Evolutionary conservation across 2,329 filamentous ascomycete species (phyloP).

Genomic region (Teratosphaeriaceae sp.): DNA sequence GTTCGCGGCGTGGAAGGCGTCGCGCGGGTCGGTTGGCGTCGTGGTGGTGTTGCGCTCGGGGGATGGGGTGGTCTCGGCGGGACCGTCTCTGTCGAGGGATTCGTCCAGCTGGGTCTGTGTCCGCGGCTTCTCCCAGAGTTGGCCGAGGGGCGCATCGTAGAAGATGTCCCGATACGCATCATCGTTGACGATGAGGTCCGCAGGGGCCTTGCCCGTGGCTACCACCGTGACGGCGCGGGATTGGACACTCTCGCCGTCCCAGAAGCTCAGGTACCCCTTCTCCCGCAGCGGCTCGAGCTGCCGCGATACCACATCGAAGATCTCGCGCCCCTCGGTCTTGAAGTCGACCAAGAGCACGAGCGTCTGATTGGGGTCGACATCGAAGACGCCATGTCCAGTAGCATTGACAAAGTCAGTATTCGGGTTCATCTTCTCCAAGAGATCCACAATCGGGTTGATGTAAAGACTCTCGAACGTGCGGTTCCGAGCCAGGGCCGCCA

Average conservation of each 20-base stretch:
- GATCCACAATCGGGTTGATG: slow-evolving; percentile 54
- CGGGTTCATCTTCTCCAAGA: slow-evolving; percentile 51
- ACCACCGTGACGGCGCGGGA: slow-evolving; percentile 60
- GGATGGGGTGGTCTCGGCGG: no score
- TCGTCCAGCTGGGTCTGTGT: slow-evolving; percentile 7
- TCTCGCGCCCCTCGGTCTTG: slow-evolving; percentile 51
- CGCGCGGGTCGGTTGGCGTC: no score
- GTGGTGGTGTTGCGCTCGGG: no score
- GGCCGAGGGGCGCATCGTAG: slow-evolving; percentile 57
- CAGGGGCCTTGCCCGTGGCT: slow-evolving; percentile 58
- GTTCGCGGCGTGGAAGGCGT: slow-evolving; percentile 49
- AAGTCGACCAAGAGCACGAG: slow-evolving; percentile 62
- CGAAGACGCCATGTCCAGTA: slow-evolving; percentile 47
- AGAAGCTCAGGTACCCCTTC: slow-evolving; percentile 45
- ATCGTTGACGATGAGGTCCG: slow-evolving; percentile 49
- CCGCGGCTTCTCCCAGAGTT: slow-evolving; percentile 30
- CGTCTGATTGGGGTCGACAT: slow-evolving; percentile 32
- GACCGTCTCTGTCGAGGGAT: background rate
- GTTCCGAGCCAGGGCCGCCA: slow-evolving; percentile 45
- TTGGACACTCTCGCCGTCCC: slow-evolving; percentile 45
- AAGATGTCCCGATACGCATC: slow-evolving; percentile 49
- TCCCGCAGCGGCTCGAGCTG: slow-evolving; percentile 55
- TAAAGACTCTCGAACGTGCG: slow-evolving; percentile 59
- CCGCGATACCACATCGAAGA: slow-evolving; percentile 47
- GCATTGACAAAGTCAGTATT: slow-evolving; percentile 41